Evolutionary conservation across 306 rosid species (phyloP).

Genomic region (Quercus suber): DNA sequence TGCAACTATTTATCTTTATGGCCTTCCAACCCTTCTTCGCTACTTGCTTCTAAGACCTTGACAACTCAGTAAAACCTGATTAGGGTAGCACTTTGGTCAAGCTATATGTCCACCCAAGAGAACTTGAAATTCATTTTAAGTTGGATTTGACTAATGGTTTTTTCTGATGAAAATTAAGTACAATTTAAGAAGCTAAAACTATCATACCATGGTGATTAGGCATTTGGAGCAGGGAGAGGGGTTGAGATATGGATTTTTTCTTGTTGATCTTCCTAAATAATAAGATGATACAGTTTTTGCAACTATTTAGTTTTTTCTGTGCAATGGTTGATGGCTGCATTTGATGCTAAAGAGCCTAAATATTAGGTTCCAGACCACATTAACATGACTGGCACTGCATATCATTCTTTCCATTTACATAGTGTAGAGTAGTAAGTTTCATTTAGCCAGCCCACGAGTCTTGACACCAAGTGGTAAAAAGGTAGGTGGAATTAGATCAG

Average conservation of each 20-base stretch:
- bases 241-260: neutral
- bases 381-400: neutral
- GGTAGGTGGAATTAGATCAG: neutral
- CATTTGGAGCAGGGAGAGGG: neutral
- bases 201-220: neutral
- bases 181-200: neutral
- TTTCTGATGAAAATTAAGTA: neutral
- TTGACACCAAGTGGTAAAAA: neutral
- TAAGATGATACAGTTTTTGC: neutral
- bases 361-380: neutral
- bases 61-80: neutral
- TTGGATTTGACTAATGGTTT: neutral
- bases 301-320: neutral
- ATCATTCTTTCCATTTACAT: neutral
- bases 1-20: neutral
- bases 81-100: neutral
- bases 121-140: neutral
- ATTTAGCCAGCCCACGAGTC: too few relatives aligned
- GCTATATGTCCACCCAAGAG: neutral
- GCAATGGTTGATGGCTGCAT: neutral
- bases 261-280: neutral
- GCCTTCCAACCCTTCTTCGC: neutral
- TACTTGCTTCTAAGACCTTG: neutral
- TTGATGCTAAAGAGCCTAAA: neutral
- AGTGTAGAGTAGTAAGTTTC: too few relatives aligned